phyloP scores from a whole-genome alignment of 2,329 filamentous ascomycete genomes.

The Penicillium sp. region DNA sequence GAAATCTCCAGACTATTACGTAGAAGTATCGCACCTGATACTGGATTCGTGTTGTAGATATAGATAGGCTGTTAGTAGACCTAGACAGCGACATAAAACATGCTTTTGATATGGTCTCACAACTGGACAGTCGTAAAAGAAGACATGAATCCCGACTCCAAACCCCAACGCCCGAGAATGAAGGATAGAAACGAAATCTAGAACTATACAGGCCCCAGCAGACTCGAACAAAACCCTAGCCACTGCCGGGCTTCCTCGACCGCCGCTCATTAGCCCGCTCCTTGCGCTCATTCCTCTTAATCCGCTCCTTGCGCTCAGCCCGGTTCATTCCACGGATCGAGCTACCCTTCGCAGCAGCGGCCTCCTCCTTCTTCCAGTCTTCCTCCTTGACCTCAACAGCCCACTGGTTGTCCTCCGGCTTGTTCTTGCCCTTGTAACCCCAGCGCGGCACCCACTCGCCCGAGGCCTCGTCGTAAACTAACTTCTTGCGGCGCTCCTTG shows the following conservation, averaged over 20 bases:
- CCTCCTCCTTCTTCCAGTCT: constrained; percentile 68
- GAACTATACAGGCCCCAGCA: constrained; percentile 15
- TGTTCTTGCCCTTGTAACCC: constrained; percentile 91
- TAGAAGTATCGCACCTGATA: not conserved
- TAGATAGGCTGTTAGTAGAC: not conserved
- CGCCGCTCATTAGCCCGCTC: constrained; percentile 67
- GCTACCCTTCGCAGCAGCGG: constrained; percentile 59
- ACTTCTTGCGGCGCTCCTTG: constrained; percentile 65
- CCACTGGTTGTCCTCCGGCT: constrained; percentile 81
- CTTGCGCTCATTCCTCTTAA: constrained; percentile 63
- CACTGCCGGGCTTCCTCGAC: constrained; percentile 37
- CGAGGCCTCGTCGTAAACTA: constrained; percentile 79
- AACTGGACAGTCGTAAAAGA: constrained; percentile 21
- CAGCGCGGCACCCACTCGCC: constrained; percentile 92
- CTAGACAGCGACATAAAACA: constrained; percentile 13
- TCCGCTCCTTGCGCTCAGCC: constrained; percentile 70
- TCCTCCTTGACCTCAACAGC: constrained; percentile 87
- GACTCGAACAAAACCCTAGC: constrained; percentile 17
- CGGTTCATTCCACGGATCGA: constrained; percentile 65
- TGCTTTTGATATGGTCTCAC: constrained; percentile 27
- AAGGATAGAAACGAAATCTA: constrained; percentile 9
- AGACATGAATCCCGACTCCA: constrained; percentile 24
- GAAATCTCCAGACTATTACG: not conserved
- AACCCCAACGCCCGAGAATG: constrained; percentile 30
- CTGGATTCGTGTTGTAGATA: not conserved